Evolutionary conservation across 2,329 filamentous ascomycete genomes (phyloP).

Genomic region (Trichoderma cornu-damae): DNA sequence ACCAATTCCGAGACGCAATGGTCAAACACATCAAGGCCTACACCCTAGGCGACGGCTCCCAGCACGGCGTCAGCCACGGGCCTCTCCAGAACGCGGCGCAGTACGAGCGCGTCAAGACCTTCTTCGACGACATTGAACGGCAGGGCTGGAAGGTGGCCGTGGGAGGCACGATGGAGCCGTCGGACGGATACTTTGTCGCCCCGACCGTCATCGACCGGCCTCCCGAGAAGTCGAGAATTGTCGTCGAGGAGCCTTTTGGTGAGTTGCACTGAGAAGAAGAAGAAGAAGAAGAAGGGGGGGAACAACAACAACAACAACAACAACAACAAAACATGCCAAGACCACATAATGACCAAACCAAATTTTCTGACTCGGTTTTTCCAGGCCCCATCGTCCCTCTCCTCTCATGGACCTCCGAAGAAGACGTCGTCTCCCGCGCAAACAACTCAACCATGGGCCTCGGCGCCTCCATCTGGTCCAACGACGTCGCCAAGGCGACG

Average conservation of each 20-base stretch:
- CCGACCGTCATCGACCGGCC: conserved; percentile 52
- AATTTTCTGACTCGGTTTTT: accelerated
- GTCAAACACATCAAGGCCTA: conserved; percentile 41
- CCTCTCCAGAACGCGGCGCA: conserved; percentile 59
- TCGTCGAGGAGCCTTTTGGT: conserved; percentile 34
- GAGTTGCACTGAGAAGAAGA: no score
- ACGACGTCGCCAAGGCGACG: conserved; percentile 43
- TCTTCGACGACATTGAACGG: conserved; percentile 32
- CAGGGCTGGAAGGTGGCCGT: conserved; percentile 28
- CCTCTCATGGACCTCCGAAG: conserved; percentile 29
- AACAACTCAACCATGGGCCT: conserved; percentile 51
- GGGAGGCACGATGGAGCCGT: conserved; percentile 35
- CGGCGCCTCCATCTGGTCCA: conserved; percentile 53
- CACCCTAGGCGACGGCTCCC: conserved; percentile 35
- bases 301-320: no score
- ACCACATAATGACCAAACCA: no score
- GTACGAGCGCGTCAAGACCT: conserved; percentile 30
- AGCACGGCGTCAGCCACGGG: conserved; percentile 42
- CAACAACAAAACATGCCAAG: background rate
- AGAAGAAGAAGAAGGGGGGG: no score
- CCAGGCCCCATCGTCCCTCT: conserved; percentile 31
- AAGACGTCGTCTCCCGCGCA: conserved; percentile 32
- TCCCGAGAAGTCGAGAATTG: conserved; percentile 31
- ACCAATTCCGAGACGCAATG: conserved; percentile 45
- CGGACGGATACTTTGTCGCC: conserved; percentile 79